phyloP scores from a whole-genome alignment of 257 asterid genomes.

The Nicotiana attenuata region DNA sequence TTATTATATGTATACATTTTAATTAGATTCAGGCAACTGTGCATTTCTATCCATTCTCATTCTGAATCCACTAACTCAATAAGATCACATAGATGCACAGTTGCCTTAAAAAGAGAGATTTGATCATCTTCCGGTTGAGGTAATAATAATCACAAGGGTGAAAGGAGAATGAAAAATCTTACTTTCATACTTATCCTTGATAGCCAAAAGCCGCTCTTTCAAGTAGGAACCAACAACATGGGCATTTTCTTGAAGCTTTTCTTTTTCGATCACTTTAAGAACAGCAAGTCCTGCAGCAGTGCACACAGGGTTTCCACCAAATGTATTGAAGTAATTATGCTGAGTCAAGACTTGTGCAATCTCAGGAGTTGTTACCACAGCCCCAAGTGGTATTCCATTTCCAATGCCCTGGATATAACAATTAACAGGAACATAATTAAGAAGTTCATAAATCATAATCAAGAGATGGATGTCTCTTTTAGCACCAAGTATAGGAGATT shows the following conservation, averaged over 20 bases:
- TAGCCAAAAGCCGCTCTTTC: constrained; percentile 54
- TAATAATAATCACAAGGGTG: constrained; percentile 19
- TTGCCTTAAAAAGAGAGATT: neutral
- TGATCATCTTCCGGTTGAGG: neutral
- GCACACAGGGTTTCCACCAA: constrained; percentile 93
- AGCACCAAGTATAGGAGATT: neutral
- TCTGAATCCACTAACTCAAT: too few species aligned
- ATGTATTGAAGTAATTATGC: constrained; percentile 74
- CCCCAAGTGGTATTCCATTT: constrained; percentile 93
- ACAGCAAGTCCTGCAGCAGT: constrained; percentile 94
- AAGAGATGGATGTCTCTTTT: neutral
- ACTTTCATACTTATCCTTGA: constrained; percentile 73
- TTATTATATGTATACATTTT: too few species aligned
- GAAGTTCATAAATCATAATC: neutral
- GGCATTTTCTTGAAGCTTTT: constrained; percentile 82
- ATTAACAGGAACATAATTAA: too few species aligned
- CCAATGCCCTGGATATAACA: constrained; percentile 68
- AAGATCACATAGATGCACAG: neutral
- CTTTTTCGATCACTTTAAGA: constrained; percentile 74
- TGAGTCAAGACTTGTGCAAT: constrained; percentile 65
- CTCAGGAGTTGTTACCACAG: constrained; percentile 84
- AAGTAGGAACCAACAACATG: constrained; percentile 61
- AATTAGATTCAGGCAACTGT: too few species aligned
- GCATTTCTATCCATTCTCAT: too few species aligned
- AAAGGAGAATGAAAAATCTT: constrained; percentile 22